Percentiles rank a stretch among this genome's conserved stretches.
phyloP scores from a whole-genome alignment of 768 basidiomycete species.

The Serpula lacrymans region DNA sequence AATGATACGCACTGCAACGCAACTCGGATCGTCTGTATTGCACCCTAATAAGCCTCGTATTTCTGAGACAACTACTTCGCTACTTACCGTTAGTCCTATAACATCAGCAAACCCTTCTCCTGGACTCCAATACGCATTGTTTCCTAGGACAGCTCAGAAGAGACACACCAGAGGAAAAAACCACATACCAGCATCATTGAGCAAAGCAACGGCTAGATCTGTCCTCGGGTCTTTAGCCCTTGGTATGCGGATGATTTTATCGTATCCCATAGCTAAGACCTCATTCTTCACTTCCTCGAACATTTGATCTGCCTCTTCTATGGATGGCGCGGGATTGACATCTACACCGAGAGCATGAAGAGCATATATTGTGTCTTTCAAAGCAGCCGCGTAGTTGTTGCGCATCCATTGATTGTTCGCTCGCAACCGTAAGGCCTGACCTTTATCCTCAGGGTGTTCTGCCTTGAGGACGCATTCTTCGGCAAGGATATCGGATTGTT shows the following conservation, averaged over 20 bases:
- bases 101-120: slow-evolving; percentile 54
- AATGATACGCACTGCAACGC: slow-evolving; percentile 48
- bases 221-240: slow-evolving; percentile 55
- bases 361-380: slow-evolving; percentile 56
- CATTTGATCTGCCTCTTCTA: slow-evolving; percentile 55
- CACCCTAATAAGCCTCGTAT: not conserved
- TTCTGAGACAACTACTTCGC: not conserved
- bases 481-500: slow-evolving; percentile 48
- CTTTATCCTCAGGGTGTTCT: slow-evolving; percentile 51
- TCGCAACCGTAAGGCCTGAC: slow-evolving; percentile 52
- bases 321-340: slow-evolving; percentile 49
- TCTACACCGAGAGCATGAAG: slow-evolving; percentile 62
- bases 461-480: slow-evolving; percentile 51
- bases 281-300: slow-evolving; percentile 71
- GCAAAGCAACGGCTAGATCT: slow-evolving; percentile 60
- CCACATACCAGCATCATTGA: slow-evolving; percentile 63
- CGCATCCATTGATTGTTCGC: slow-evolving; percentile 64
- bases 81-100: slow-evolving; percentile 62
- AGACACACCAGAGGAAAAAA: not conserved
- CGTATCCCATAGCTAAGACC: slow-evolving; percentile 66
- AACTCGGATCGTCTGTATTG: slow-evolving; percentile 55
- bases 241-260: slow-evolving; percentile 61
- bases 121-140: slow-evolving; percentile 70
- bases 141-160: slow-evolving; percentile 34
- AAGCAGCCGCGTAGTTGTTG: slow-evolving; percentile 51